phyloP scores from a whole-genome alignment of 768 basidiomycete genomes.

The Daedaleopsis sinensis region DNA sequence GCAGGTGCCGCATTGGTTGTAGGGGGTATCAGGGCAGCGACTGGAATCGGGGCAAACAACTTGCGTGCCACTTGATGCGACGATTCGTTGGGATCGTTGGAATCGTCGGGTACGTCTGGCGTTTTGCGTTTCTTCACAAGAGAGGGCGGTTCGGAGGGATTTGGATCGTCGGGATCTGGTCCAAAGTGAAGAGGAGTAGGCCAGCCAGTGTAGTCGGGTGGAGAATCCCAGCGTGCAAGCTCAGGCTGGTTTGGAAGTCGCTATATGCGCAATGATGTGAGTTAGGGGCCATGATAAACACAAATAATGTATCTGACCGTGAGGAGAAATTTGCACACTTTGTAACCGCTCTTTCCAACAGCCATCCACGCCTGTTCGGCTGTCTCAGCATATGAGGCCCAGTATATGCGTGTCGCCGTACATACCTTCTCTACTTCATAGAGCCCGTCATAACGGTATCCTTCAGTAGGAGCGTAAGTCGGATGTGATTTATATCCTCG shows the following conservation, averaged over 20 bases:
- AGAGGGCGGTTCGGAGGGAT: not conserved
- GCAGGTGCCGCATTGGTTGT: not conserved
- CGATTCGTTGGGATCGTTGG: not conserved
- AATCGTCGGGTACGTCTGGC: not conserved
- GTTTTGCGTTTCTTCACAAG: not conserved
- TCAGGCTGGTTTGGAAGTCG: slow-evolving; percentile 16
- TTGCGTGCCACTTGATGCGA: not conserved
- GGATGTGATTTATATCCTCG: slow-evolving; percentile 20
- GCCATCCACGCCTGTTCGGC: slow-evolving; percentile 22
- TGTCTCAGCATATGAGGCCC: not conserved
- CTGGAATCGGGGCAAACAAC: not conserved
- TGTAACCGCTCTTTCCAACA: slow-evolving; percentile 16
- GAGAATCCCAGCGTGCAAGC: slow-evolving; percentile 8
- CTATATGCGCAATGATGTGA: not conserved
- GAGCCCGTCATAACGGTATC: slow-evolving; percentile 27
- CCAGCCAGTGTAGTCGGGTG: slow-evolving; percentile 4
- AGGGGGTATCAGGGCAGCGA: not conserved
- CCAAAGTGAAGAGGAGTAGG: slow-evolving; percentile 7
- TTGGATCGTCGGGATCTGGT: not conserved
- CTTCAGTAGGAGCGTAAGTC: slow-evolving; percentile 17
- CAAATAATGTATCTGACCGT: not conserved
- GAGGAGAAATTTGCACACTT: slow-evolving; percentile 22
- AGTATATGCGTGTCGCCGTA: not conserved
- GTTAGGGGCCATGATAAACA: not conserved
- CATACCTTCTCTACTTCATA: slow-evolving; percentile 21